Evolutionary conservation across 129 eudicot species (phyloP).

Genomic region (Flaveria sonorensis): DNA sequence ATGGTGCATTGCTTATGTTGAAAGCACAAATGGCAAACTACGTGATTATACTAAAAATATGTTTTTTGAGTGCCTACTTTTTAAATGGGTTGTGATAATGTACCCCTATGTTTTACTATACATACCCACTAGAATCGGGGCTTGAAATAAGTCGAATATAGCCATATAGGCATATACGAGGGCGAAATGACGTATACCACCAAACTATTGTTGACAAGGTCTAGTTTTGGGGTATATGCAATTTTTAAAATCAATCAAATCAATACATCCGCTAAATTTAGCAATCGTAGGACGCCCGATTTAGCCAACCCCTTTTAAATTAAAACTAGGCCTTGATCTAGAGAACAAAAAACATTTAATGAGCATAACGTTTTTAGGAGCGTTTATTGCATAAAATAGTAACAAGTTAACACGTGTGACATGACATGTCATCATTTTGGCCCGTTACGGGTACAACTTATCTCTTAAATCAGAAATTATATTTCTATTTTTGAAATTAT

Average conservation of each 20-base stretch:
- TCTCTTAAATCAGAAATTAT: background rate
- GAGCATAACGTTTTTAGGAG: background rate
- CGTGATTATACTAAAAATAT: constrained; percentile 22
- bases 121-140: too few relatives aligned
- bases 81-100: background rate
- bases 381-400: background rate
- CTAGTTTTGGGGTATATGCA: too few relatives aligned
- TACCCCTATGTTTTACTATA: too few relatives aligned
- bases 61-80: constrained; percentile 32
- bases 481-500: background rate
- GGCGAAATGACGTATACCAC: too few relatives aligned
- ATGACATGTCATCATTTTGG: background rate
- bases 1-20: constrained; percentile 59
- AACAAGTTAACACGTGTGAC: background rate
- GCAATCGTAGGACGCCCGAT: too few relatives aligned
- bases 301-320: background rate
- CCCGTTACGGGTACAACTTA: background rate
- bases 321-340: constrained; percentile 14
- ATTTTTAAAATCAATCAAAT: too few relatives aligned
- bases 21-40: constrained; percentile 43
- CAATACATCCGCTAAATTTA: too few relatives aligned
- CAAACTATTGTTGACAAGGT: too few relatives aligned
- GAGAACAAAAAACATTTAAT: background rate
- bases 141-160: too few relatives aligned
- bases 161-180: too few relatives aligned